Conservation (phyloP, 257 asterid genomes). For the Capsicum rhomboideum region DNA sequence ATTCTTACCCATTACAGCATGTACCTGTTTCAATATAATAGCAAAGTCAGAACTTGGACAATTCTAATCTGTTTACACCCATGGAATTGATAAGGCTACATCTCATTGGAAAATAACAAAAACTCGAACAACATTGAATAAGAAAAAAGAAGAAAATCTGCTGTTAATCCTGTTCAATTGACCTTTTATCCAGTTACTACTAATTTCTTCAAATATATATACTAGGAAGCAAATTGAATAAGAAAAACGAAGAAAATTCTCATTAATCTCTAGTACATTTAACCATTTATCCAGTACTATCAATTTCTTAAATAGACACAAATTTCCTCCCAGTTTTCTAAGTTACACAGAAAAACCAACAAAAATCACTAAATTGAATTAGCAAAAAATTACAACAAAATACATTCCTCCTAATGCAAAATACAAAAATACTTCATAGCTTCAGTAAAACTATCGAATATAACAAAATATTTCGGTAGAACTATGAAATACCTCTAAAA, state of each 20-base stretch:
- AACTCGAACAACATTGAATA: neutral
- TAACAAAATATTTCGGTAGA: neutral
- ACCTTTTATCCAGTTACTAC: neutral
- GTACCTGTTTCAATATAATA: conserved; percentile 46
- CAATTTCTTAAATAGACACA: neutral
- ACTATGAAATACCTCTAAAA: neutral
- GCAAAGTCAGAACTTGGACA: conserved; percentile 14
- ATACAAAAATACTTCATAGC: neutral
- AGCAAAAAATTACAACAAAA: neutral
- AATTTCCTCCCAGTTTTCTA: neutral
- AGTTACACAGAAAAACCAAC: neutral
- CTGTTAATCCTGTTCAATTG: neutral
- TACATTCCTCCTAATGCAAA: neutral
- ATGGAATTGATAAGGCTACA: neutral
- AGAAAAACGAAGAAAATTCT: neutral
- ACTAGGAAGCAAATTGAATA: neutral
- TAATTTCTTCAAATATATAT: neutral
- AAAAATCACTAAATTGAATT: neutral
- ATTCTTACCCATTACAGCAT: conserved; percentile 94
- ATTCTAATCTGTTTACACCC: neutral
- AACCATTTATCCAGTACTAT: neutral
- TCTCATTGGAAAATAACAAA: neutral
- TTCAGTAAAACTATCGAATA: neutral
- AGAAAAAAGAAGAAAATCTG: neutral
- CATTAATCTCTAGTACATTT: neutral